Base-by-base conservation (phyloP, 805 yeast species). In the Sugiyamaella americana region DNA sequence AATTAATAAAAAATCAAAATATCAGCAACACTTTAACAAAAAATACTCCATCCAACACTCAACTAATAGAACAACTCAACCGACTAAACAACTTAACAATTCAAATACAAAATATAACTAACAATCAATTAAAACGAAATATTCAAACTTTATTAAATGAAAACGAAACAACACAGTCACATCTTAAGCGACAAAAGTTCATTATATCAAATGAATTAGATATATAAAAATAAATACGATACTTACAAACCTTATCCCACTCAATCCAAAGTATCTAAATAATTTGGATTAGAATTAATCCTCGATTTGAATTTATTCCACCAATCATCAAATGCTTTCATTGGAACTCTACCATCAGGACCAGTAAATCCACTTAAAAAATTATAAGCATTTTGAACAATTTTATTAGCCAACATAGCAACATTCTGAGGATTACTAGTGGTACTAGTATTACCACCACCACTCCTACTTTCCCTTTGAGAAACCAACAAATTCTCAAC, bases 371-470 rank as follows among this genome's bases (percentile, higher is more conserved):
- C 86, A 1, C 94, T 80, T 41, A 91, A 66, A 61, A 77, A 93
- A 61, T 93, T 89, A 66, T 91, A 93, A 1, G 97, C 97, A 64
- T 93, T 87, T 34, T 81, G 81, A 18, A 93, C 94, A 48, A 93
- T 87, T 61, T 85, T 86, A 51, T 84, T 86, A 1, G 97, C 96
- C 48, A 91, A 64, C 0, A 68, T 67, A 1, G 87, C 84, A 1
- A 80, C 73, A 20, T 69, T 63, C 6, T 62, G 55, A 1, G 79
- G 72, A 22, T 70, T 60, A 3, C 64, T 48, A 3, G 69, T 56
- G 0, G 69, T 47, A 1, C 58, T 16, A 13, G 52, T 34, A 18
- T 64, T 61, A 45, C 61, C 43, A 3, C 60, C 49, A 30, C 24
- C 50, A 40, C 57, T 47, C 18, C 51, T 46, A 3, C 45, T 43